Evolutionary conservation across 2,329 filamentous ascomycete species (phyloP), one percentile per base, ranked within the genome.

Genomic region (Pseudogymnoascus sp.): DNA sequence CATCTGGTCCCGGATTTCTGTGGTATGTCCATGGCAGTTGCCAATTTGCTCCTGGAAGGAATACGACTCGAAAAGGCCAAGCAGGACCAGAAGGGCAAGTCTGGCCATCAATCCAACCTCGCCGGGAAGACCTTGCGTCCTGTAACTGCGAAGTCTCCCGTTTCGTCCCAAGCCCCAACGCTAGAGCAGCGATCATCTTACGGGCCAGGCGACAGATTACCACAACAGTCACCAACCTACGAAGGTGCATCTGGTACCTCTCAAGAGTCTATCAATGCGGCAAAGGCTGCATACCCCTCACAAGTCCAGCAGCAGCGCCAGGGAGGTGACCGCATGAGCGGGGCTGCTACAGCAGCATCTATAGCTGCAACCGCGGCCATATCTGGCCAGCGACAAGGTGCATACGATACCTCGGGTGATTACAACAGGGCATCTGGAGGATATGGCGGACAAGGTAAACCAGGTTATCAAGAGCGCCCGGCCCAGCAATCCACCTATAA

Each of bases 1-100:
- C 94, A 99, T 76, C 84, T 99, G 69, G 93, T 99, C 33, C 94
- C 94, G 18, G 94, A 99, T 75, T 99, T 99, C 77, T 99, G 94
- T 75, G 94, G 94, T 69, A 99, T 99, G 92, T 95, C 92, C 28
- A 97, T 97, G 94, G 90, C 94, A 63, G 90, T 91, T 38, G 94
- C 94, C 47, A 97, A 97, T 75, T 87, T 95, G 72, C 97, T 99
- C 67, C 76, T 97, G 62, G 88, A 92, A 67, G 91, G 92, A 60
- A 90, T 97, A 69, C 85, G 91, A 71, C 86, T 86, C 60, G 87
- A 89, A 65, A 95, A 92, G 77, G 83, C 85, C 64, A 76, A 79
- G 60, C 81, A 89, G 76, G 80, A 80, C 61, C 33, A 40, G 12
- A 60, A 60, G 59, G 59, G 59, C 63, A 83, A 81, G 69, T 33